Evolutionary conservation across 2,329 filamentous ascomycete species (phyloP), one percentile per base, ranked within the genome.

Genomic region (Coniosporium tulheliwenetii): DNA sequence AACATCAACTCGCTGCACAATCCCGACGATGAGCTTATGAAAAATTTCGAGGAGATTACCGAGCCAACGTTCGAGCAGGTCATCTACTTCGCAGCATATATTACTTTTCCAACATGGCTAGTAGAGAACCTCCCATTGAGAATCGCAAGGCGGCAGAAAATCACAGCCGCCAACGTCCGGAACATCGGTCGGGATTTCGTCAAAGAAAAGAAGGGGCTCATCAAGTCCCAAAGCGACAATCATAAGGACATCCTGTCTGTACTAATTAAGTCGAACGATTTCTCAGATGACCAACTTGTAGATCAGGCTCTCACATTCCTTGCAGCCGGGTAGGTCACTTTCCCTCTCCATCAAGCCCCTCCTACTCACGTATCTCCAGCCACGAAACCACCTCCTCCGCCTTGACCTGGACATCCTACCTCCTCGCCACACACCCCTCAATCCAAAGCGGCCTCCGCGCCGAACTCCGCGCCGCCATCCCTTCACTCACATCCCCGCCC

Each of bases 341-440:
- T 31, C 13, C 5, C 10, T 5, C 10, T 16, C 19, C 15, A 3
- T 8, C 16, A 36, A 36, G n/a, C n/a, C 19, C 8, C 26, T 9
- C 30, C 30, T 41, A 10, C 36, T 15, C 29, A n/a, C n/a, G 19
- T 35, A n/a, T 19, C 10, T 1, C 19, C 37, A 59, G 64, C 5
- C 84, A 89, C 57, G 82, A 89, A 61, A 89, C 84, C 1, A 87
- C 82, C 0, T 76, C 84, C 1, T 72, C 77, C 1, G 71, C 82
- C 13, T 67, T 91, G 54, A 81, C 78, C n/a, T 89, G 82, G 81
- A 73, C 79, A 2, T 60, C 77, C 7, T 83, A 85, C 53, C 63
- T 79, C 36, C 70, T 91, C n/a, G 74, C 74, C 49, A 67, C 69
- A 14, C 60, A 85, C 49, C 77, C 75, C 0, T 67, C 76, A 1